phyloP scores from a whole-genome alignment of 169 alveolate species.

The Plasmodium sp. region DNA sequence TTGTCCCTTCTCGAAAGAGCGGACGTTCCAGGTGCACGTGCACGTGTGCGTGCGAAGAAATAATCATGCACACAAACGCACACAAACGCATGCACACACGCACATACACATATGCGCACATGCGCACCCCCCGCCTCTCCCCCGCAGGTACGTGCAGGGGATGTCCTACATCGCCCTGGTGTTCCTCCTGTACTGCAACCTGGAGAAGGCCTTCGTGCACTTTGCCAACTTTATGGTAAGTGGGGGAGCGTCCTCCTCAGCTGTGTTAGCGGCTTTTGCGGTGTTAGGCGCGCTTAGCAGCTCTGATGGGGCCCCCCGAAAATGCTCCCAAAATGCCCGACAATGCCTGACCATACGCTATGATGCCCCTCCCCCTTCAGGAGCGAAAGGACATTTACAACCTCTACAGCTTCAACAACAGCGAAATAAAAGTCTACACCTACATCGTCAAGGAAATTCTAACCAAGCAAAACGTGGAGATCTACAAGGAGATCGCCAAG shows the following conservation, averaged over 20 bases:
- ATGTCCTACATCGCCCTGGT: conserved; percentile 73
- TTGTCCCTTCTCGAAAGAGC: background rate
- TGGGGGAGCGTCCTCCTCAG: background rate
- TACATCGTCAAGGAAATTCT: conserved; percentile 56
- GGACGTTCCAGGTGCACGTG: background rate
- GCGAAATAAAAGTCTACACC: conserved; percentile 45
- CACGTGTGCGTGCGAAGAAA: background rate
- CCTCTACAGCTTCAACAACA: conserved; percentile 64
- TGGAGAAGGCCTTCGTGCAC: conserved; percentile 69
- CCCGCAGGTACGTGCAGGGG: conserved; percentile 44
- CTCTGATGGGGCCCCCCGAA: background rate
- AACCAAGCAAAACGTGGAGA: conserved; percentile 41
- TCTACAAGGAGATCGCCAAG: conserved; percentile 53
- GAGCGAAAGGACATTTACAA: conserved; percentile 46
- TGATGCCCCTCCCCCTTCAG: background rate
- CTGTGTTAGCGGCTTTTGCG: background rate
- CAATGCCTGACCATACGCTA: too few species aligned
- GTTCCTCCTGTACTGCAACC: conserved; percentile 32
- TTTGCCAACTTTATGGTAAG: conserved; percentile 74
- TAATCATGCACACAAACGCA: background rate
- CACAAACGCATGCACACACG: background rate
- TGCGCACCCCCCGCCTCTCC: too few species aligned
- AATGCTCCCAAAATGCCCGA: background rate
- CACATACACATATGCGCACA: background rate
- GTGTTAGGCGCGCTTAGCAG: background rate